Percentiles rank a stretch among this genome's conserved stretches.
phyloP scores from a whole-genome alignment of 192 early-diverging fungal genomes.

The Podila verticillata region DNA sequence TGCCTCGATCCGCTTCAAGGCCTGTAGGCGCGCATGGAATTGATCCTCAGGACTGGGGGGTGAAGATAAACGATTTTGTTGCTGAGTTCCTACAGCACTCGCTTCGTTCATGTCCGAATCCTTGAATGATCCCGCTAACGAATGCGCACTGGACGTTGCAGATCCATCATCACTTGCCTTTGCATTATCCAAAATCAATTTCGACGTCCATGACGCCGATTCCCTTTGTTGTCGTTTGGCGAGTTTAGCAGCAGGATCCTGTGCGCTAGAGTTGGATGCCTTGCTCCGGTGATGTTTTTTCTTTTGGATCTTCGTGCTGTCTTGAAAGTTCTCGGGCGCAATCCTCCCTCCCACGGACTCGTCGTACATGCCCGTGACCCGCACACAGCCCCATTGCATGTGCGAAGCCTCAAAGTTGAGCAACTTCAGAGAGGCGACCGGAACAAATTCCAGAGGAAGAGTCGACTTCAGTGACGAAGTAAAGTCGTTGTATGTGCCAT shows the following conservation, averaged over 20 bases:
- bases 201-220: background rate
- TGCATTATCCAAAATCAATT: too few relatives aligned
- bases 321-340: slow-evolving; percentile 32
- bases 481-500: slow-evolving; percentile 17
- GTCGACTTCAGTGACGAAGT: slow-evolving; percentile 29
- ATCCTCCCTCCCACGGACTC: slow-evolving; percentile 46
- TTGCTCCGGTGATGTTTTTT: slow-evolving; percentile 21
- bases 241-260: slow-evolving; percentile 3
- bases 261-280: background rate
- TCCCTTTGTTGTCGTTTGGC: slow-evolving; percentile 24
- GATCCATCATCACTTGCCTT: too few relatives aligned
- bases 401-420: slow-evolving; percentile 48
- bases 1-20: slow-evolving; percentile 13
- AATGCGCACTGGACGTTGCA: too few relatives aligned
- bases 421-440: slow-evolving; percentile 42
- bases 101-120: background rate
- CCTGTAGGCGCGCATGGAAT: slow-evolving; percentile 11
- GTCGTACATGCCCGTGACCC: slow-evolving; percentile 48
- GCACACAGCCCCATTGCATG: slow-evolving; percentile 41
- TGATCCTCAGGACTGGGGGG: slow-evolving; percentile 13
- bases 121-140: too few relatives aligned
- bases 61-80: background rate
- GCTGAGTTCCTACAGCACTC: background rate
- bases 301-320: slow-evolving; percentile 28
- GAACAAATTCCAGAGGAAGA: slow-evolving; percentile 39